Conservation (phyloP, 768 basidiomycete species). For the Tulasnella sp. region DNA sequence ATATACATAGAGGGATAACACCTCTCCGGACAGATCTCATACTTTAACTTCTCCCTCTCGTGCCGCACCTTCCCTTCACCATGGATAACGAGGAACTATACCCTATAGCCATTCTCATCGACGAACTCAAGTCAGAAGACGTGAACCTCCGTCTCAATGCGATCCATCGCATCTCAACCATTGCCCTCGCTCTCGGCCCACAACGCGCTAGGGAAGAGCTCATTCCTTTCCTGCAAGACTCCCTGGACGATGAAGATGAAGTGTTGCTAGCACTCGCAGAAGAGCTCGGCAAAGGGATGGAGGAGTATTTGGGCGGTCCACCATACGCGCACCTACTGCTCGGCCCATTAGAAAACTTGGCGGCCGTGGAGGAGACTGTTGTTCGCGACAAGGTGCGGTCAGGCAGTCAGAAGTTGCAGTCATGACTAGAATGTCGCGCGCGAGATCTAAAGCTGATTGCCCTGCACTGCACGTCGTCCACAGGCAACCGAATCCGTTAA, state of each 20-base stretch:
- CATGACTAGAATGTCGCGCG: neutral
- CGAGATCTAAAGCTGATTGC: neutral
- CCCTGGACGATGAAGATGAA: constrained; percentile 99
- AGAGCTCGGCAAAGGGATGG: constrained; percentile 86
- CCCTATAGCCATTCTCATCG: constrained; percentile 95
- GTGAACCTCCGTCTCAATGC: constrained; percentile 93
- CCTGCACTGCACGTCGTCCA: constrained; percentile 11
- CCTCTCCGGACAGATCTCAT: neutral
- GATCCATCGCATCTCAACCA: constrained; percentile 95
- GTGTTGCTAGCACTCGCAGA: constrained; percentile 93
- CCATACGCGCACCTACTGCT: constrained; percentile 83
- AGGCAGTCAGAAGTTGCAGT: neutral
- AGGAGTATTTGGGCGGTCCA: constrained; percentile 90
- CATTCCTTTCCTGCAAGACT: constrained; percentile 95
- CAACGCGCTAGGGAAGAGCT: constrained; percentile 94
- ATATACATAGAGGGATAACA: neutral
- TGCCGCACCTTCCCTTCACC: neutral
- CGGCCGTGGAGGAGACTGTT: constrained; percentile 94
- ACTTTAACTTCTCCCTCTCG: neutral
- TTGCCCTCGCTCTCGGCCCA: constrained; percentile 92
- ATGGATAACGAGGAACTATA: constrained; percentile 55
- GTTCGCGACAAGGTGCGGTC: constrained; percentile 87
- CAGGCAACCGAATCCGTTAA: constrained; percentile 96
- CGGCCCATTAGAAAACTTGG: constrained; percentile 90
- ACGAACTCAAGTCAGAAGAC: constrained; percentile 96